phyloP scores from a whole-genome alignment of 1,139 yeast genomes.

The Pichia sp. region DNA sequence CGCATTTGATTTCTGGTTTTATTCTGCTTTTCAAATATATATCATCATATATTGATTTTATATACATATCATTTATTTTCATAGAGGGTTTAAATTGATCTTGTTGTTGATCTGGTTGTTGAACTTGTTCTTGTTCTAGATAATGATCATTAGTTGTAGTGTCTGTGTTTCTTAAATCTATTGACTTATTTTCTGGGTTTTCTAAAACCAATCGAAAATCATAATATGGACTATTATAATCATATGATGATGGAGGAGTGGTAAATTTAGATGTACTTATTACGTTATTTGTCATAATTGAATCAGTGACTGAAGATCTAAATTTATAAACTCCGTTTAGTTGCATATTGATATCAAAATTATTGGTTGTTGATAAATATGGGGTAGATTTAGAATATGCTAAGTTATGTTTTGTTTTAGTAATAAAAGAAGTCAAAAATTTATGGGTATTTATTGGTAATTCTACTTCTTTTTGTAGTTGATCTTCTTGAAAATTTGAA shows the following conservation, averaged over 20 bases:
- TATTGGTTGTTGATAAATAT: conserved; percentile 27
- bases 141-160: not conserved
- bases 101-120: conserved; percentile 7
- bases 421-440: not conserved
- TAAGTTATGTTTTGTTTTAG: conserved; percentile 6
- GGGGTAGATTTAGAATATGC: conserved; percentile 25
- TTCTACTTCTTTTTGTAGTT: not conserved
- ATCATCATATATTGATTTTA: conserved; percentile 8
- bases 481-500: not conserved
- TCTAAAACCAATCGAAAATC: conserved; percentile 12
- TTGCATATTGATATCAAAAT: conserved; percentile 6
- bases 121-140: no score
- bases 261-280: conserved; percentile 1
- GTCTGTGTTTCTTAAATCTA: not conserved
- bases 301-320: conserved; percentile 3
- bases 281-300: conserved; percentile 3
- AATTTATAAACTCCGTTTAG: not conserved
- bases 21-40: not conserved
- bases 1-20: not conserved
- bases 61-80: conserved; percentile 9
- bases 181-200: conserved; percentile 8
- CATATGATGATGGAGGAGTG: conserved; percentile 14
- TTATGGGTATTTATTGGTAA: not conserved
- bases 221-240: conserved; percentile 7
- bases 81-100: conserved; percentile 6